Base-by-base conservation (phyloP, 148 eudicot species). In the Chenopodium album region DNA sequence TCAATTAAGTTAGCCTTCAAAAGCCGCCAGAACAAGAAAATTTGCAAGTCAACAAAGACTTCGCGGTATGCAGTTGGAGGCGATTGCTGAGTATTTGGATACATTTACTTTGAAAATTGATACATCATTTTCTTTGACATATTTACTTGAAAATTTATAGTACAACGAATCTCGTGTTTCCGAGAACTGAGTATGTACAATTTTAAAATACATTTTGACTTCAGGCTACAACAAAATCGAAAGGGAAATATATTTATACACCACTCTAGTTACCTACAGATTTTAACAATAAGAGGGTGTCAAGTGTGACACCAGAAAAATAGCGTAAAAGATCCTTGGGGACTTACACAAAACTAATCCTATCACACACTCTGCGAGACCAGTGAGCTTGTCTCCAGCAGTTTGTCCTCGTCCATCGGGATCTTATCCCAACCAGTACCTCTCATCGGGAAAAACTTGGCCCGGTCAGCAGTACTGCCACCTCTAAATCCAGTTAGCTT, bases 401-500 rank as follows among this genome's bases (percentile, higher is more conserved):
- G 82, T 29, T 84, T 83, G 19, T 94, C 94, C 46, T 87, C 94
- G 9, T 90, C 92, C 81, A 80, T 84, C 20, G 90, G 84, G 84
- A 92, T 85, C 85, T 86, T 91, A 86, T 87, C 90, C 98, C 95
- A 90, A 78, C 94, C 90, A 50, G 78, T 81, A 84, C 82, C 78
- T 86, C 92, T 87, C 80, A 85, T 79, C 4, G 92, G 87, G 78
- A 89, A 92, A 66, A 89, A 80, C 85, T 90, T 94, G 69, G 90
- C 78, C 79, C 92, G 79, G 44, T 90, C 97, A 20, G 86, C 82
- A 52, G 84, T 83, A 46, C 71, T 79, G 64, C 90, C 93, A 52
- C 90, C 93, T 92, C 99, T 88, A 75, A 96, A 96, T 31, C 99
- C 98, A 9, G 92, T 96, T 31, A 92, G 91, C 87, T 94, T 95